These are phyloP conservation scores for Cardamine resedifolia DNA, from an alignment of 345 rosid species.

Conservation along the genomic window DNA sequence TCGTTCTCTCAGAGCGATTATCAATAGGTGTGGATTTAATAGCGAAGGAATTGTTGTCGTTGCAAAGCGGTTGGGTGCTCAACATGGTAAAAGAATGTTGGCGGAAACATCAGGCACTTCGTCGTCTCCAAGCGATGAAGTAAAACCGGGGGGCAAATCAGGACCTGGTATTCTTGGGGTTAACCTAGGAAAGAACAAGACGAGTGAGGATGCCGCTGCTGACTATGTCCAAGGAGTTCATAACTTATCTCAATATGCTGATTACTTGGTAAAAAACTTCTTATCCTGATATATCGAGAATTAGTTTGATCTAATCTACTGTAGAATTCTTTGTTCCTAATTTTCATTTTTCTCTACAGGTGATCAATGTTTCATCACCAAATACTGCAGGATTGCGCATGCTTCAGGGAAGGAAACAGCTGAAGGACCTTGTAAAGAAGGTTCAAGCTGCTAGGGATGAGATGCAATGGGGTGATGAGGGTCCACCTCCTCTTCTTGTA, in stretches of 20 bases:
- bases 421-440: conserved; percentile 94
- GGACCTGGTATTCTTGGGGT: conserved; percentile 99
- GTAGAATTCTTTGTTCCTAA: not conserved
- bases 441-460: conserved; percentile 99
- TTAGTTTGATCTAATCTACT: not conserved
- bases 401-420: conserved; percentile 96
- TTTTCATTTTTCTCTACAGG: conserved; percentile 44
- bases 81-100: conserved; percentile 95
- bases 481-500: conserved; percentile 95
- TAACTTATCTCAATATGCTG: conserved; percentile 92
- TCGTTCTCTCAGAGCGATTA: conserved; percentile 63
- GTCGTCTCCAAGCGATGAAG: conserved; percentile 52
- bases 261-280: conserved; percentile 70
- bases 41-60: conserved; percentile 96
- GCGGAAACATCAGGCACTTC: conserved; percentile 74
- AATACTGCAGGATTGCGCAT: conserved; percentile 92
- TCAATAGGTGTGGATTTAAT: conserved; percentile 95
- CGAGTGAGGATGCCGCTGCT: conserved; percentile 89
- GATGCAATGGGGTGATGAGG: conserved; percentile 99
- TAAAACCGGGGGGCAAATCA: conserved; percentile 89
- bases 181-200: conserved; percentile 96
- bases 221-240: conserved; percentile 99
- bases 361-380: conserved; percentile 96
- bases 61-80: conserved; percentile 95
- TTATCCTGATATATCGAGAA: not conserved